phyloP scores from a whole-genome alignment of 768 basidiomycete species.

The Podaxis mareebaensis region DNA sequence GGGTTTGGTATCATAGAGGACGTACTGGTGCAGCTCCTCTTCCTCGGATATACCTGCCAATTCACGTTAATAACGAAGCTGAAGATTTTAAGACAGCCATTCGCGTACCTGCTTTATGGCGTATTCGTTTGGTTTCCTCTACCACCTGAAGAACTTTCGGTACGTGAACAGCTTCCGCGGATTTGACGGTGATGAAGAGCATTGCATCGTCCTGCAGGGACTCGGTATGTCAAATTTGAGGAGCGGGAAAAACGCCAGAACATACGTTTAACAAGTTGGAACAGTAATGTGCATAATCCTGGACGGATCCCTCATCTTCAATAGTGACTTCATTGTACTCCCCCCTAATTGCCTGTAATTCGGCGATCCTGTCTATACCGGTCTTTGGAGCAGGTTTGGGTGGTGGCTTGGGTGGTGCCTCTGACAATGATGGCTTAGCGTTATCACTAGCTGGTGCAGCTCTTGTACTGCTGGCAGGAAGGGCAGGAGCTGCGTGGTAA shows the following conservation, averaged over 20 bases:
- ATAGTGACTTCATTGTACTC: conserved; percentile 78
- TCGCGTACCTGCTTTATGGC: conserved; percentile 67
- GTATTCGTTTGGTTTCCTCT: conserved; percentile 75
- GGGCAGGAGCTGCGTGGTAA: conserved; percentile 38
- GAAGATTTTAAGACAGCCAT: background rate
- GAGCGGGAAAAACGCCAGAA: background rate
- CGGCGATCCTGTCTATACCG: conserved; percentile 69
- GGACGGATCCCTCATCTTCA: conserved; percentile 59
- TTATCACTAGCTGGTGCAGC: conserved; percentile 13
- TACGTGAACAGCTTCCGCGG: conserved; percentile 61
- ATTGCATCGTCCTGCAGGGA: conserved; percentile 71
- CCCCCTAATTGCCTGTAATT: conserved; percentile 65
- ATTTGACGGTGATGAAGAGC: conserved; percentile 75
- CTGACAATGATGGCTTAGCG: conserved; percentile 20
- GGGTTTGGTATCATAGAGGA: conserved; percentile 60
- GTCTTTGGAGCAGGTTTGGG: conserved; percentile 65
- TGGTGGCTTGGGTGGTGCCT: conserved; percentile 45
- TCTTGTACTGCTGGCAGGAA: conserved; percentile 16
- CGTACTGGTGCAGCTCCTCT: conserved; percentile 73
- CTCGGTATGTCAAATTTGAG: background rate
- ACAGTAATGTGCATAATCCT: conserved; percentile 74
- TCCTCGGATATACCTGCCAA: conserved; percentile 48
- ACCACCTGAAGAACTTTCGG: conserved; percentile 81
- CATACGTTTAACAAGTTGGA: conserved; percentile 58
- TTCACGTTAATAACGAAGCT: conserved; percentile 1